Conservation (phyloP, 331 rosid genomes). For the Acacia pycnantha region DNA sequence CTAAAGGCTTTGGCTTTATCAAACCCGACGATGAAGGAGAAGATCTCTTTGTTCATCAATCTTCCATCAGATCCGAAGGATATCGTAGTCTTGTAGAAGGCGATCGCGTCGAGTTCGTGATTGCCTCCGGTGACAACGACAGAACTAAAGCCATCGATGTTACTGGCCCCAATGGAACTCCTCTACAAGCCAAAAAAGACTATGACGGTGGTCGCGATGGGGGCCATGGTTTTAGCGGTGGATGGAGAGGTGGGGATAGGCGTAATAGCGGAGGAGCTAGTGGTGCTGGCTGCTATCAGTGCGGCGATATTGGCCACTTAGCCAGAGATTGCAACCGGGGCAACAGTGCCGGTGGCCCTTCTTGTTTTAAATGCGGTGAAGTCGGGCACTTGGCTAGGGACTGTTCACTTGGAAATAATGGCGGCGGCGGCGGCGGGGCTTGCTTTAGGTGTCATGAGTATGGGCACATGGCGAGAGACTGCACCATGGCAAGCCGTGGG, state of each 20-base stretch:
- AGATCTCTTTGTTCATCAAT: slow-evolving; percentile 74
- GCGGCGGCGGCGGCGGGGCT: slow-evolving; percentile 32
- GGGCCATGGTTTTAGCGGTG: slow-evolving; percentile 38
- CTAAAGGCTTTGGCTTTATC: slow-evolving; percentile 70
- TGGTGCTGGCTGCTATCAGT: slow-evolving; percentile 53
- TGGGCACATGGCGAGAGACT: slow-evolving; percentile 54
- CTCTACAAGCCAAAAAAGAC: slow-evolving; percentile 44
- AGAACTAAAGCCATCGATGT: slow-evolving; percentile 70
- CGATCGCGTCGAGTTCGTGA: slow-evolving; percentile 56
- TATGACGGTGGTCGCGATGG: slow-evolving; percentile 37
- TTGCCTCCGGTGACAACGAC: slow-evolving; percentile 47
- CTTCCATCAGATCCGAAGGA: slow-evolving; percentile 65
- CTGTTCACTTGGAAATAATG: slow-evolving; percentile 30
- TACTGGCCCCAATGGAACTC: slow-evolving; percentile 51
- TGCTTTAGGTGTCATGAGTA: slow-evolving; percentile 45
- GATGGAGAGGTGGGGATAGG: slow-evolving; percentile 62
- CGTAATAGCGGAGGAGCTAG: slow-evolving; percentile 50
- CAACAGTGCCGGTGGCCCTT: slow-evolving; percentile 33
- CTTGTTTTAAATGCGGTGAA: slow-evolving; percentile 48
- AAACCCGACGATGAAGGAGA: slow-evolving; percentile 58
- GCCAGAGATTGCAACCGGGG: slow-evolving; percentile 54
- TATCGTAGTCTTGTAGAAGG: slow-evolving; percentile 56
- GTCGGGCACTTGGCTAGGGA: slow-evolving; percentile 53
- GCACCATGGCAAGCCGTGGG: slow-evolving; percentile 28
- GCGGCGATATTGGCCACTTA: slow-evolving; percentile 61